These are phyloP conservation scores for Penicillium sp. DNA, from an alignment of 2,329 filamentous ascomycete genomes.

Conservation along the genomic window DNA sequence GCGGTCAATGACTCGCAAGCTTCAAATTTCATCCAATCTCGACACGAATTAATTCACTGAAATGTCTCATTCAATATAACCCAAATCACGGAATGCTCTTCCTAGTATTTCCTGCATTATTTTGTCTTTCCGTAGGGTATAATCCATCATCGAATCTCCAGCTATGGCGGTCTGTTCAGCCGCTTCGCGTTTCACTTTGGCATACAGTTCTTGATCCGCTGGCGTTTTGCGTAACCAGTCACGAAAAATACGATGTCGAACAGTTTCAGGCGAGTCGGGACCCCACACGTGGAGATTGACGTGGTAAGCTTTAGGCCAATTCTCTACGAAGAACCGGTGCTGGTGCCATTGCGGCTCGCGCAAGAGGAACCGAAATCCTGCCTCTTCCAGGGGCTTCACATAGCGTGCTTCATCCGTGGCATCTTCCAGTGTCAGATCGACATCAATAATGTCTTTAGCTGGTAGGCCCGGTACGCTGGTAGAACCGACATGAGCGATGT, in stretches of 20 bases:
- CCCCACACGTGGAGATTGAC: constrained; percentile 54
- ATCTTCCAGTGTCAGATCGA: constrained; percentile 51
- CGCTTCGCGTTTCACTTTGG: constrained; percentile 40
- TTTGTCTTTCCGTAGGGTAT: constrained; percentile 46
- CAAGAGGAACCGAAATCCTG: constrained; percentile 49
- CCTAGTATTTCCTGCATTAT: constrained; percentile 43
- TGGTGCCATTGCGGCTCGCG: constrained; percentile 52
- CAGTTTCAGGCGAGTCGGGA: constrained; percentile 43
- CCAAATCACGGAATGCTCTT: constrained; percentile 29
- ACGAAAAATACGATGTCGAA: constrained; percentile 47
- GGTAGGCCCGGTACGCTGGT: constrained; percentile 53
- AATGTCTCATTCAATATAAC: background rate
- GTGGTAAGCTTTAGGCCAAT: constrained; percentile 32
- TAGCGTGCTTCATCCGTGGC: constrained; percentile 46
- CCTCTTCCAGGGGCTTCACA: constrained; percentile 44
- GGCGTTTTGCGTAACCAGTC: constrained; percentile 46
- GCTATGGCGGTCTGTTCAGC: constrained; percentile 28
- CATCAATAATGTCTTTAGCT: constrained; percentile 56
- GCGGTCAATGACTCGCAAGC: too few species aligned
- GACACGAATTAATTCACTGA: too few species aligned
- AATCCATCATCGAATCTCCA: constrained; percentile 39
- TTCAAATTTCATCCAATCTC: too few species aligned
- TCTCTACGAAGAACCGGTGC: constrained; percentile 50
- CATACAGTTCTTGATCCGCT: constrained; percentile 46
- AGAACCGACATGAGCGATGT: constrained; percentile 52